A percentile compares a stretch with the other conserved stretches of the same genome.
Conservation (phyloP, 306 rosid species). For the Abrus precatorius region DNA sequence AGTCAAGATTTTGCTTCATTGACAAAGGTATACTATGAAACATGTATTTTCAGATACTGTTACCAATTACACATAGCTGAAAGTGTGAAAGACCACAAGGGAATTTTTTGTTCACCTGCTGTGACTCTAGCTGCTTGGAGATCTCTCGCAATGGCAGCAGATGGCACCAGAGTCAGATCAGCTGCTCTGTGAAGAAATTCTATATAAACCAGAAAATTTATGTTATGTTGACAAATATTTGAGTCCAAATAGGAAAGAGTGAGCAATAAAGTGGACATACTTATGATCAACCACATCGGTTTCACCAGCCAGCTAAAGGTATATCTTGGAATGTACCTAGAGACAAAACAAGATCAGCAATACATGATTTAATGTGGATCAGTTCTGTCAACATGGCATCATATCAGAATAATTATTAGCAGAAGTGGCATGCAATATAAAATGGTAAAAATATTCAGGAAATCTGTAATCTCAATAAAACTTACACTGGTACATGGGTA, state of each 20-base stretch:
- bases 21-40: neutral
- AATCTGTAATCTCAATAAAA: constrained; percentile 44
- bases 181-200: constrained; percentile 98
- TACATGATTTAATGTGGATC: constrained; percentile 27
- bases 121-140: constrained; percentile 82
- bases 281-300: constrained; percentile 98
- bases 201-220: constrained; percentile 52
- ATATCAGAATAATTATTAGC: constrained; percentile 27
- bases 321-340: constrained; percentile 96
- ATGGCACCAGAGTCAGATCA: constrained; percentile 95
- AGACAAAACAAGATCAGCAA: constrained; percentile 43
- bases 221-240: constrained; percentile 31
- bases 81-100: constrained; percentile 3
- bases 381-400: constrained; percentile 20
- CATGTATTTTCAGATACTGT: neutral
- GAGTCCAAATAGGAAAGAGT: constrained; percentile 4
- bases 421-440: neutral
- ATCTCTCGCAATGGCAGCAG: constrained; percentile 90
- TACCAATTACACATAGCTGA: constrained; percentile 4
- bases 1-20: constrained; percentile 7
- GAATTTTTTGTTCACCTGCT: constrained; percentile 70
- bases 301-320: constrained; percentile 98
- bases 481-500: constrained; percentile 98
- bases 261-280: constrained; percentile 59
- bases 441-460: constrained; percentile 29